These are phyloP conservation scores for Aspergillus awamori DNA, from an alignment of 2,329 filamentous ascomycete genomes.

Conservation along the genomic window DNA sequence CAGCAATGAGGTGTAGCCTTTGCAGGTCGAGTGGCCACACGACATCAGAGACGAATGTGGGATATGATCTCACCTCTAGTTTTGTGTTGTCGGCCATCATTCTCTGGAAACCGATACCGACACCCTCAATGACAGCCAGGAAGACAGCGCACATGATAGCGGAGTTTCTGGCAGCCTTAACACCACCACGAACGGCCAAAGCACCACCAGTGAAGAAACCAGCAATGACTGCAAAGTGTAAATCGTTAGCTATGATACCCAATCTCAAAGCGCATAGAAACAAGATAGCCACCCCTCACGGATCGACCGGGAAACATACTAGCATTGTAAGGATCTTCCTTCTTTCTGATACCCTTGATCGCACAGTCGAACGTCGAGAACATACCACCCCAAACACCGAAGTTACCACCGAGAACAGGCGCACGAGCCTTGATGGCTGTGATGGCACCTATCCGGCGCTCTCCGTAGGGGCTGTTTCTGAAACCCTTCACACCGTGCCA, in stretches of 20 bases:
- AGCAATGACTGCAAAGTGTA: conserved; percentile 66
- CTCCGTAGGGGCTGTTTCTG: conserved; percentile 85
- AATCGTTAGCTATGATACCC: conserved; percentile 3
- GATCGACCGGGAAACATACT: conserved; percentile 52
- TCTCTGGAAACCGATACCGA: conserved; percentile 92
- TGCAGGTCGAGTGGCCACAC: neutral
- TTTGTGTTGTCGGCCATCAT: conserved; percentile 90
- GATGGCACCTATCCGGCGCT: conserved; percentile 91
- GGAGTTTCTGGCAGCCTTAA: conserved; percentile 88
- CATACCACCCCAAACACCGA: conserved; percentile 94
- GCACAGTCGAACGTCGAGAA: conserved; percentile 97
- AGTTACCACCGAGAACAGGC: conserved; percentile 95
- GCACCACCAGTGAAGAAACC: conserved; percentile 96
- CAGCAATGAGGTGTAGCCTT: neutral
- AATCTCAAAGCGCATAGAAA: neutral
- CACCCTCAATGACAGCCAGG: conserved; percentile 93
- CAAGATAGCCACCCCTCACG: neutral
- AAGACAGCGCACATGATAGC: conserved; percentile 95
- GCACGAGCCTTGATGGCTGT: conserved; percentile 97
- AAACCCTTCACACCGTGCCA: conserved; percentile 98
- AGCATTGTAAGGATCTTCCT: conserved; percentile 97
- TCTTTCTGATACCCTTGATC: conserved; percentile 89
- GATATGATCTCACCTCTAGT: conserved; percentile 63
- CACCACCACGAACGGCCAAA: conserved; percentile 86
- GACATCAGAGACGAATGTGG: neutral